These are phyloP conservation scores for Ophiostoma triangulosporum DNA, from an alignment of 2,329 filamentous ascomycete species.

Conservation along the genomic window DNA sequence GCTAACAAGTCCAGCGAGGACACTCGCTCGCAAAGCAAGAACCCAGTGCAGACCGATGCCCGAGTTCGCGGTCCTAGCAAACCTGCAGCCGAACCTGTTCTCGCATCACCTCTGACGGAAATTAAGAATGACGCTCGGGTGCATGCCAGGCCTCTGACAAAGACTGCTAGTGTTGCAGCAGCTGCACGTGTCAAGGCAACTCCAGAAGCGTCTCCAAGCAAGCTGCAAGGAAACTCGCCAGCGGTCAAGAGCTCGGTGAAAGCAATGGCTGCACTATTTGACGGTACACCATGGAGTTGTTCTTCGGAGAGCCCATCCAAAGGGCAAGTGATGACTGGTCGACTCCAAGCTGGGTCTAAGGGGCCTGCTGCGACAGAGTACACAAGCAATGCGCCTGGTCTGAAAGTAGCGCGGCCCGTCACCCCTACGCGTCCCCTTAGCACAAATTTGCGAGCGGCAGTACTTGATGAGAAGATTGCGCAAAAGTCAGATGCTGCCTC, in stretches of 20 bases:
- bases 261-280: slow-evolving; percentile 40
- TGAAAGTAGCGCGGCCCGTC: neutral
- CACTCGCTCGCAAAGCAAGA: neutral
- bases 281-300: slow-evolving; percentile 20
- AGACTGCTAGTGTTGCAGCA: neutral
- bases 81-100: neutral
- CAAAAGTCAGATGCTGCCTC: neutral
- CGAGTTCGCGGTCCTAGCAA: neutral
- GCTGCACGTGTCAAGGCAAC: neutral
- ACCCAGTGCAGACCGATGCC: neutral
- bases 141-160: neutral
- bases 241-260: slow-evolving; percentile 22
- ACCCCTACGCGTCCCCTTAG: neutral
- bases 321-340: neutral
- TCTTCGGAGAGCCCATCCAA: neutral
- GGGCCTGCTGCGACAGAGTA: slow-evolving; percentile 17
- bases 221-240: slow-evolving; percentile 15
- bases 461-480: neutral
- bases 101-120: neutral
- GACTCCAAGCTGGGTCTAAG: slow-evolving; percentile 3
- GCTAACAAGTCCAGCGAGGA: neutral
- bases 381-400: slow-evolving; percentile 13
- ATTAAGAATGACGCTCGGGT: neutral
- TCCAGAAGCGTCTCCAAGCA: neutral
- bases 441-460: neutral